Base-by-base conservation (phyloP, 2,329 filamentous ascomycete species). In the Colletotrichum falcatum region DNA sequence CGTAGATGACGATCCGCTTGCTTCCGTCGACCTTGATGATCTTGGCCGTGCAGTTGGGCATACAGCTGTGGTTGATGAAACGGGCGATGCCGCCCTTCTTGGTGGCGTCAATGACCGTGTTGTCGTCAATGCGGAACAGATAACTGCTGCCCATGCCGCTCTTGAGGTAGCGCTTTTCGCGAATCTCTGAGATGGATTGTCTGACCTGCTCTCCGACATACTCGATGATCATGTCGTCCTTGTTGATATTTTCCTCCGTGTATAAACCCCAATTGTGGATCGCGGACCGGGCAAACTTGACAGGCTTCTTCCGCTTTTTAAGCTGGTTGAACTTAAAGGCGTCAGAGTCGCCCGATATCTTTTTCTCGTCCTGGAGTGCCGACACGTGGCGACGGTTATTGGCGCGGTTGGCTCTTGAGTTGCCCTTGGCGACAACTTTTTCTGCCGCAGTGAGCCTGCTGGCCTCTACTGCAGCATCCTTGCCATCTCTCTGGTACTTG, bases 141-240 rank as follows among this genome's bases (percentile, higher is more conserved):
- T 99, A 99, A 79, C 94, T 97, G 81, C 94, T 97, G 70, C 96
- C 96, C 74, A 99, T 97, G 61, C 96, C 96, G 79, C 96, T 97
- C 85, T 96, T 95, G 73, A 97, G 89, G 80, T 99, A 99, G 70
- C 92, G 90, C 74, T 91, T 90, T 83, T 99, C 96, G 66, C 96
- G 92, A 79, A 98, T 90, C 81, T 99, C 96, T n/a, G 96, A 95
- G 71, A 99, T 96, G 78, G 97, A 94, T 81, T 99, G 96, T 67
- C 96, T 90, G 46, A 99, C 94, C 81, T 97, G 96, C 83, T 99
- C 96, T 71, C 96, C 96, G 14, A 99, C 96, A 79, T 99, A 99
- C 83, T 99, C 96, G 78, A 99, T 99, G 79, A 99, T 99, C 94
- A 99, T 98, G 82, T 99, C 96, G 80, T 97, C 97, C 79, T 95